Conservation (phyloP, 352 stramenopile species). For the Globisporangium perplexum region DNA sequence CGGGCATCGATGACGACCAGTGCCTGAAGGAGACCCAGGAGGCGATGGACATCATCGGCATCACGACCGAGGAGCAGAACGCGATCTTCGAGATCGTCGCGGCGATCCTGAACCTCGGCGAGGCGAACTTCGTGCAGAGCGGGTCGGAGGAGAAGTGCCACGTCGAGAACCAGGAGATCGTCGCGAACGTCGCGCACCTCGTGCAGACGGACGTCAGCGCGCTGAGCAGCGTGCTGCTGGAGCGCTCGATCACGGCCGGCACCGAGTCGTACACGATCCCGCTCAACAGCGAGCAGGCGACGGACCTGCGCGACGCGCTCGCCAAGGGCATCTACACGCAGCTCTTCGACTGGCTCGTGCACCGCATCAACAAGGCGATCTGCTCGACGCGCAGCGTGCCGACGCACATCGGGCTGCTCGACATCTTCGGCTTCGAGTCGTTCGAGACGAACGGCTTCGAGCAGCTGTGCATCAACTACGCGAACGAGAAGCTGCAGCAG, state of each 20-base stretch:
- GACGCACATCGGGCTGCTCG: constrained; percentile 88
- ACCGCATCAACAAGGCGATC: constrained; percentile 76
- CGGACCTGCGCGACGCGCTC: constrained; percentile 91
- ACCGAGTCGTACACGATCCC: constrained; percentile 92
- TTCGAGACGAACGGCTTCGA: constrained; percentile 85
- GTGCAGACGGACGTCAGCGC: constrained; percentile 54
- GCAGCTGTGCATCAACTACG: constrained; percentile 96
- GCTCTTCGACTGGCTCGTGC: constrained; percentile 96
- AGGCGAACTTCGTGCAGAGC: constrained; percentile 88
- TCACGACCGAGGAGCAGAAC: constrained; percentile 86
- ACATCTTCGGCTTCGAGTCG: constrained; percentile 96
- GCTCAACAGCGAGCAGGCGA: constrained; percentile 83
- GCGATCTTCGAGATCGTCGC: constrained; percentile 93
- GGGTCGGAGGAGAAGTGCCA: constrained; percentile 45
- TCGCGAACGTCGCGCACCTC: constrained; percentile 50
- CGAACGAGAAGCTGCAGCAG: constrained; percentile 92
- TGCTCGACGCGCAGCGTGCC: constrained; percentile 69
- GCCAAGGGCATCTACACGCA: constrained; percentile 96
- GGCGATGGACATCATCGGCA: constrained; percentile 87
- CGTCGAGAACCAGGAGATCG: constrained; percentile 52
- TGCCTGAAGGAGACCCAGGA: constrained; percentile 83
- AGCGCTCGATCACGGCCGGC: constrained; percentile 89
- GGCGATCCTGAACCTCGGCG: constrained; percentile 95
- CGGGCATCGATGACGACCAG: constrained; percentile 64
- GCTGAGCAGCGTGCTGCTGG: constrained; percentile 87